Evolutionary conservation across 225 moss, liverwort and hornwort species (phyloP), one percentile per base, ranked within the genome.

Genomic region (Pleurozium schreberi): DNA sequence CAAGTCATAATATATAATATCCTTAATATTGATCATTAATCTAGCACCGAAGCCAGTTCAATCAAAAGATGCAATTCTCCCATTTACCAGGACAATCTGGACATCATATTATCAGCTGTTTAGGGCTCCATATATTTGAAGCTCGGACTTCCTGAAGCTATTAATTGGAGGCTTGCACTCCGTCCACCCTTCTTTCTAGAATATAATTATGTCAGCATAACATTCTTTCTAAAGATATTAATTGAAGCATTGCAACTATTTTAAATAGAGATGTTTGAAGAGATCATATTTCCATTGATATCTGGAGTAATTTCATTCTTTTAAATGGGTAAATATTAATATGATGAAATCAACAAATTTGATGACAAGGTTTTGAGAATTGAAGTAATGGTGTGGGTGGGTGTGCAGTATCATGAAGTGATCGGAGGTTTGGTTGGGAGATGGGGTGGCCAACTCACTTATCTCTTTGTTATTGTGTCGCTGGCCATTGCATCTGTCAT

Each of bases 361-460:
- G 81, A 33, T 81, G 81, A 33, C 45, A 45, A 43, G 47, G 49
- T 73, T 60, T 53, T 28, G n/a, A n/a, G n/a, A n/a, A 55, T 52
- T 71, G 17, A 50, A 25, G n/a, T n/a, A n/a, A n/a, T n/a, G n/a
- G 57, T 57, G 19, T 57, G 68, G 45, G 68, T 84, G 47, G 82
- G 26, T 91, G 87, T 93, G 95, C 94, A 96, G 96, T 97, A 97
- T 61, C 95, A 97, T 81, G 96, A 97, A 86, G 96, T 97, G 65
- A 95, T 97, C 64, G 92, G 87, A 82, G 93, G 93, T 42, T 40
- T 95, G 61, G 73, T 92, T 50, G 97, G 97, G 50, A 94, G 80
- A 74, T 88, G 87, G 71, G 86, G 88, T 26, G 88, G 93, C 66
- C 87, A 90, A 17, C 21, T 95, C 86, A 95, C 96, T 22, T 93